Base-by-base conservation (phyloP, 768 basidiomycete genomes). In the Glaciozyma antarctica region DNA sequence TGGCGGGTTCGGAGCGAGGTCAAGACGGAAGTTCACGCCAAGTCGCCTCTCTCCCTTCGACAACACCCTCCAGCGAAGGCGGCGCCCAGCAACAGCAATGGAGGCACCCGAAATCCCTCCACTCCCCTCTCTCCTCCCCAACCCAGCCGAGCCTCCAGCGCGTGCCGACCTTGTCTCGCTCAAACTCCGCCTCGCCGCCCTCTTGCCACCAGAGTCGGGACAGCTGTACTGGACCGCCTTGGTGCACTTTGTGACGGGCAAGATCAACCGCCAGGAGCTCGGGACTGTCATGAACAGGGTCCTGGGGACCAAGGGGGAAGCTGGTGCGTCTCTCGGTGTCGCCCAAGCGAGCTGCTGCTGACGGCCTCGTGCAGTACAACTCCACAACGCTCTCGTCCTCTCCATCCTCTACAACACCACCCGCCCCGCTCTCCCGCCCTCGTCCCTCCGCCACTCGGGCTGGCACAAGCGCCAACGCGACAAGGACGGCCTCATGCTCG, bases 381-480 rank as follows among this genome's bases (percentile, higher is more conserved):
- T 74, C 47, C 73, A 74, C 64, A 69, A 74, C 61, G 69, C 68
- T n/a, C 61, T 74, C 30, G 60, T 74, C 43, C 65, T 74, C 55
- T 63, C 71, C 38, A 68, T 74, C 54, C 63, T 74, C 30, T 72
- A 72, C 73, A 74, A 74, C 61, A 72, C 71, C 12, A 74, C 73
- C 21, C 63, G 67, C 19, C 55, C 71, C 1, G 59, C 66, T 43
- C 58, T 69, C 28, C 73, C 73, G 2, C 67, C 73, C 0, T 60
- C 70, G n/a, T 67, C 69, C n/a, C 44, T 71, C 54, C 57, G 71
- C 1, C 69, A 74, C 61, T 17, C 43, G 5, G 73, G 73, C 43
- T 74, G 72, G 66, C 63, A 62, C 55, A 43, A 72, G 51, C 68
- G 73, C 55, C 59, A 68, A 43, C 38, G 65, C 12, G 48, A 45